These are phyloP conservation scores for Huntiella decipiens DNA, from an alignment of 2,329 filamentous ascomycete species.

Conservation along the genomic window DNA sequence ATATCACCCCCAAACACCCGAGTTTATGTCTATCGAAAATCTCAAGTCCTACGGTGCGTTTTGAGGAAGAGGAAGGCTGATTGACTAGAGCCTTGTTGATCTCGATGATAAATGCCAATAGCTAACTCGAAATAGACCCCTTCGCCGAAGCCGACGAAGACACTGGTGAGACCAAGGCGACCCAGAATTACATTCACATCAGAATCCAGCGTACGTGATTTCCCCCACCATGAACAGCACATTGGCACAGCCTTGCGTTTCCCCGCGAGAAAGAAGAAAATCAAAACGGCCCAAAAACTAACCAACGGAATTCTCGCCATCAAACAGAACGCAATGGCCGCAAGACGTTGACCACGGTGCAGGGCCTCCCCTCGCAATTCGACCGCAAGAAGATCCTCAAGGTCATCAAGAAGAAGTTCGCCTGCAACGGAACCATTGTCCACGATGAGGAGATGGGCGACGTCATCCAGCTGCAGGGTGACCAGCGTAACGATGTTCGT, in stretches of 20 bases:
- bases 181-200: slow-evolving; percentile 98
- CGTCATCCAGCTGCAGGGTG: slow-evolving; percentile 98
- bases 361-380: slow-evolving; percentile 97
- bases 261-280: slow-evolving; percentile 1
- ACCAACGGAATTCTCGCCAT: not conserved
- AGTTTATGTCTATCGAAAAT: slow-evolving; percentile 99
- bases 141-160: slow-evolving; percentile 99
- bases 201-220: slow-evolving; percentile 81
- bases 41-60: slow-evolving; percentile 74
- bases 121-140: slow-evolving; percentile 49
- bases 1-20: slow-evolving; percentile 44
- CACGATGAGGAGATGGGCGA: slow-evolving; percentile 91
- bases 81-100: too few species aligned
- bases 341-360: slow-evolving; percentile 98
- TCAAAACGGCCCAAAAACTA: not conserved
- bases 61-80: slow-evolving; percentile 16
- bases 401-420: slow-evolving; percentile 99
- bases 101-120: too few species aligned
- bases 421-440: slow-evolving; percentile 99
- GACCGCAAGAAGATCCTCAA: slow-evolving; percentile 99
- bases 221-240: not conserved
- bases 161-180: slow-evolving; percentile 84
- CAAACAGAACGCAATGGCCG: slow-evolving; percentile 94
- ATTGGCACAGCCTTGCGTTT: slow-evolving; percentile 1
- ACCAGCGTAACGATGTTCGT: slow-evolving; percentile 97